These are phyloP conservation scores for Arthrocladium fulminans DNA, from an alignment of 2,329 filamentous ascomycete genomes.

Conservation along the genomic window DNA sequence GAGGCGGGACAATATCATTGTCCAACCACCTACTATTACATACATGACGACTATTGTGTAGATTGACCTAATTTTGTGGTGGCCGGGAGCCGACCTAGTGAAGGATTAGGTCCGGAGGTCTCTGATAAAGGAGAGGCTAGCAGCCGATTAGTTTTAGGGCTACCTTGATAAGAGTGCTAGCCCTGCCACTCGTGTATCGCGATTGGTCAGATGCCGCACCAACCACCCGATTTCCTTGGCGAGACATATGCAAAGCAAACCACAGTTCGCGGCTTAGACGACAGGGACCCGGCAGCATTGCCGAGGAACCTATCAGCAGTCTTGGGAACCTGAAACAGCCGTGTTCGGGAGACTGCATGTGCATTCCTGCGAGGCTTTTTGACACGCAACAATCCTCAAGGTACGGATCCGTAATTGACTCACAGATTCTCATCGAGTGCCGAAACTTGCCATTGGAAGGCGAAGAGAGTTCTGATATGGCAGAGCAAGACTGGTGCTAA, in stretches of 20 bases:
- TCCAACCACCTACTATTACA: conserved; percentile 4
- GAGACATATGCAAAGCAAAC: neutral
- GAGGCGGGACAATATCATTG: conserved; percentile 9
- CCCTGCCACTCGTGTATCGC: neutral
- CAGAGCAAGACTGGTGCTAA: too few relatives aligned
- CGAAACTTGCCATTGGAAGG: too few relatives aligned
- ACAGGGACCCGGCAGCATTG: neutral
- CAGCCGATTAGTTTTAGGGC: neutral
- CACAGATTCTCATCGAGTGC: too few relatives aligned
- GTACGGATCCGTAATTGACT: too few relatives aligned
- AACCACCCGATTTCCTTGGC: conserved; percentile 3
- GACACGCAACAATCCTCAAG: too few relatives aligned
- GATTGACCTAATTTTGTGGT: neutral
- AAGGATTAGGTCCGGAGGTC: neutral
- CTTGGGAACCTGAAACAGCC: conserved; percentile 2
- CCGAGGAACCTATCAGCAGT: conserved; percentile 1
- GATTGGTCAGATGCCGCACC: conserved; percentile 6
- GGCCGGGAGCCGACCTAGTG: conserved; percentile 1
- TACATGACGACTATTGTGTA: conserved; percentile 4
- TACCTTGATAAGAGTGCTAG: neutral
- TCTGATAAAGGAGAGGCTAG: neutral
- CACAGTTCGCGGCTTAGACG: neutral
- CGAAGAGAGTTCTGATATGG: too few relatives aligned
- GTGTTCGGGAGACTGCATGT: neutral
- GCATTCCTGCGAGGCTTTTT: too few relatives aligned